Evolutionary conservation across 257 asterid genomes (phyloP), one percentile per base, ranked within the genome.

Genomic region (Nicotiana tomentosiformis): DNA sequence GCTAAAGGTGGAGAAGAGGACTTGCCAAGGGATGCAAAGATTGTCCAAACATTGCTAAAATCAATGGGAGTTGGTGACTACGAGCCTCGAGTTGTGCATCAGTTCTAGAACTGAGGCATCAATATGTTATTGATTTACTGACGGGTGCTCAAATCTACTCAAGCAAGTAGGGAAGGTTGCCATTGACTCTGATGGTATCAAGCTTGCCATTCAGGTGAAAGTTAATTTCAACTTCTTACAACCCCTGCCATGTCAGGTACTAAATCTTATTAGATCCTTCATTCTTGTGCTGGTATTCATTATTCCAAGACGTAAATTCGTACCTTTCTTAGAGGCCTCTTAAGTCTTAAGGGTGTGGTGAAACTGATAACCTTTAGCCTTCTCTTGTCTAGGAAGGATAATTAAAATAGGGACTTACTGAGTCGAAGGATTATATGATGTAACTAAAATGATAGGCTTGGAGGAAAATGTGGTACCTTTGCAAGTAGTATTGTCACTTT

Each of bases 231-330:
- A 1, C 26, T 93, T 93, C 95, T 93, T 97, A 2, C 97, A 93
- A 83, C 97, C 97, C 77, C 98, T 97, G 17, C 97, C 93, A 0
- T 88, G 97, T 16, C 93, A 93, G 97, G 98, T 93, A 91, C 15
- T 72, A 37, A 0, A 2, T 23, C 26, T 23, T 23, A 23, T 23
- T 23, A 23, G 26, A 23, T 23, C 26, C 26, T 23, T 23, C 26
- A 53, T 30, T 60, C 16, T 39, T 80, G 26, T 23, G 26, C 26
- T 23, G 26, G 26, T 23, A 23, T 23, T 23, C 26, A 23, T 23
- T 23, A 23, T 23, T 23, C 26, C 26, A 23, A 23, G 26, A 23
- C 26, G 26, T 23, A 23, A 23, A 23, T 23, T 23, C 26, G 26
- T 23, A 23, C 26, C 26, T 23, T 23, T 61, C 66, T 15, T 61